Conservation (phyloP, 179 eudicot genomes). For the Spergularia azorica region DNA sequence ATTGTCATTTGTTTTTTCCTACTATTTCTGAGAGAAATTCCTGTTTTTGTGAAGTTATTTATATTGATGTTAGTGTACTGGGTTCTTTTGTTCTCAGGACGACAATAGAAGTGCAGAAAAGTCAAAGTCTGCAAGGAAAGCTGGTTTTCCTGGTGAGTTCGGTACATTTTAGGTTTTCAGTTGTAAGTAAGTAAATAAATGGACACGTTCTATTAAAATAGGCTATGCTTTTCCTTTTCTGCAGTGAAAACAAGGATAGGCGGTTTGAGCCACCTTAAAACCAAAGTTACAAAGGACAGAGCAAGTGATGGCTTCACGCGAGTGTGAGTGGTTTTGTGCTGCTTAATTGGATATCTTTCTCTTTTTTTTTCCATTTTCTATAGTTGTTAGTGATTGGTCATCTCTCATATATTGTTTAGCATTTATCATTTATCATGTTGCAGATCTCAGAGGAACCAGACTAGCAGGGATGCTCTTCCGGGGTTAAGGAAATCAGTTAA, state of each 20-base stretch:
- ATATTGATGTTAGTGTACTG: conserved; percentile 9
- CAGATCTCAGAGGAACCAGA: conserved; percentile 58
- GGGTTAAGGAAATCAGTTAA: conserved; percentile 50
- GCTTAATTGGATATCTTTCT: neutral
- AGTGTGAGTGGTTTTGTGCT: conserved; percentile 49
- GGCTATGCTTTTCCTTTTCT: conserved; percentile 14
- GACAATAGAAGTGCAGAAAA: conserved; percentile 37
- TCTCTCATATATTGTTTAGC: conserved; percentile 14
- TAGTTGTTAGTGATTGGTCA: neutral
- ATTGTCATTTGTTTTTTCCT: neutral
- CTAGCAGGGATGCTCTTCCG: conserved; percentile 37
- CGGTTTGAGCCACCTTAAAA: conserved; percentile 45
- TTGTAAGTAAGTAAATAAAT: conserved; percentile 14
- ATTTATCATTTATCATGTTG: conserved; percentile 18
- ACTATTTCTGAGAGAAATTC: neutral
- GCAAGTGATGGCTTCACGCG: conserved; percentile 49
- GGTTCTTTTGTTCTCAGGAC: conserved; percentile 43
- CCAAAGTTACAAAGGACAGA: conserved; percentile 51
- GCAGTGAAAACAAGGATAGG: conserved; percentile 61
- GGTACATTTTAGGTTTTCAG: neutral
- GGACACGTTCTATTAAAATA: neutral
- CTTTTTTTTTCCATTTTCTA: neutral
- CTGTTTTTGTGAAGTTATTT: neutral
- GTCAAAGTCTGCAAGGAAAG: conserved; percentile 27
- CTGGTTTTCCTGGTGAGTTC: conserved; percentile 63